Percentiles rank a stretch among this genome's conserved stretches.
Conservation (phyloP, 768 basidiomycete species). For the Tulasnella calospora region DNA sequence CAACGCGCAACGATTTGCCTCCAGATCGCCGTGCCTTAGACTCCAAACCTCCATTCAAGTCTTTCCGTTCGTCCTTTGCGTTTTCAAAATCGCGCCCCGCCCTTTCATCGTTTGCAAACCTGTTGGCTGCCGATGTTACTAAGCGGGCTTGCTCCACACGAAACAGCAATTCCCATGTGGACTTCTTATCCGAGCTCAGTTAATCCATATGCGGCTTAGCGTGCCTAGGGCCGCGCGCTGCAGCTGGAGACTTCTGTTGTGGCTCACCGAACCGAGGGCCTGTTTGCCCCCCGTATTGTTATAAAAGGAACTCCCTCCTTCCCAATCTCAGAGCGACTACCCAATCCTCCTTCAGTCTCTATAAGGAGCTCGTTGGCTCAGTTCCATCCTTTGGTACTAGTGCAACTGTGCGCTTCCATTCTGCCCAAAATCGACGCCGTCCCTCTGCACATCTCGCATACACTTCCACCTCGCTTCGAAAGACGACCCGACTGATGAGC, state of each 20-base stretch:
- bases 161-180: not conserved
- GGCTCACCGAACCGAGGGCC: not conserved
- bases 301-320: not conserved
- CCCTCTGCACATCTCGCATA: too few species aligned
- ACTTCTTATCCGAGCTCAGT: not conserved
- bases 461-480: too few species aligned
- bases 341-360: slow-evolving; percentile 3
- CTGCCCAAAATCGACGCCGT: too few species aligned
- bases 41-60: not conserved
- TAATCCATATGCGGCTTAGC: not conserved
- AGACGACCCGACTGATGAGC: too few species aligned
- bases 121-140: not conserved
- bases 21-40: slow-evolving; percentile 2
- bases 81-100: not conserved
- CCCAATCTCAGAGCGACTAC: not conserved
- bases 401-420: too few species aligned
- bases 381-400: not conserved
- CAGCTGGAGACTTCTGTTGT: not conserved
- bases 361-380: not conserved
- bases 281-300: not conserved
- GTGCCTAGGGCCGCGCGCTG: not conserved
- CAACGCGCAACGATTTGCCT: not conserved
- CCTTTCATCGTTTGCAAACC: not conserved
- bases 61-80: not conserved
- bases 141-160: not conserved